Percentiles rank a stretch among this genome's conserved stretches.
Evolutionary conservation across 202 grass and related monocot species (phyloP).

Genomic region (Zoysia matrella): DNA sequence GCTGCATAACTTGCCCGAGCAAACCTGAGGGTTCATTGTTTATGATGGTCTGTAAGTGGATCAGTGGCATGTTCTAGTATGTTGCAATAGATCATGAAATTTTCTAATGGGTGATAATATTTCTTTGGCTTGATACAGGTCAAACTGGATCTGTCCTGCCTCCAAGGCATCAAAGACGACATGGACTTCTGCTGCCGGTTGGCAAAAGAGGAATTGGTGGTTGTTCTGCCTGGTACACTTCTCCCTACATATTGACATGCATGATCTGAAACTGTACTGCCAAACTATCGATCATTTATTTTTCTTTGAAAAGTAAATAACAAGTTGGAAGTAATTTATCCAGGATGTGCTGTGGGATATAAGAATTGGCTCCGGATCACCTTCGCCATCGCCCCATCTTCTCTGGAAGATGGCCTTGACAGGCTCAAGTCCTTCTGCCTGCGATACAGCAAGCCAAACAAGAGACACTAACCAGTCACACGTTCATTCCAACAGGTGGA

Average conservation of each 20-base stretch:
- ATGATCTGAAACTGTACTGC: background rate
- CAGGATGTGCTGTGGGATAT: slow-evolving; percentile 62
- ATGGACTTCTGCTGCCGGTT: slow-evolving; percentile 59
- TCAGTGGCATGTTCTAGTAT: background rate
- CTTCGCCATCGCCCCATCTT: slow-evolving; percentile 58
- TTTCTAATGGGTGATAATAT: slow-evolving; percentile 3
- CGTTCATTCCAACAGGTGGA: background rate
- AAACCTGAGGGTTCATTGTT: slow-evolving; percentile 63
- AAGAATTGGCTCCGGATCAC: slow-evolving; percentile 83
- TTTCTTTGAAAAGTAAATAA: background rate
- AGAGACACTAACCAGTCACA: slow-evolving; percentile 2
- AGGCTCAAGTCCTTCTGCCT: slow-evolving; percentile 70
- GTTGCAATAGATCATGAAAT: background rate
- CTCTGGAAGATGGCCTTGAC: slow-evolving; percentile 71
- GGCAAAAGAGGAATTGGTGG: slow-evolving; percentile 57
- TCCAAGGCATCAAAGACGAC: slow-evolving; percentile 54
- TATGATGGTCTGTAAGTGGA: slow-evolving; percentile 52
- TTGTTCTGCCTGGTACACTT: slow-evolving; percentile 55
- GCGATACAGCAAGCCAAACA: slow-evolving; percentile 47
- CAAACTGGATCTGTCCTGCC: slow-evolving; percentile 51
- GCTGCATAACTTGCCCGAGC: slow-evolving; percentile 54
- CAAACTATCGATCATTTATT: background rate
- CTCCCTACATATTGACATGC: background rate
- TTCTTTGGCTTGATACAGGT: slow-evolving; percentile 42
- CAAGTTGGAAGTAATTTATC: slow-evolving; percentile 8